Conservation (phyloP, 805 yeast genomes). For the Yarrowia sp. region DNA sequence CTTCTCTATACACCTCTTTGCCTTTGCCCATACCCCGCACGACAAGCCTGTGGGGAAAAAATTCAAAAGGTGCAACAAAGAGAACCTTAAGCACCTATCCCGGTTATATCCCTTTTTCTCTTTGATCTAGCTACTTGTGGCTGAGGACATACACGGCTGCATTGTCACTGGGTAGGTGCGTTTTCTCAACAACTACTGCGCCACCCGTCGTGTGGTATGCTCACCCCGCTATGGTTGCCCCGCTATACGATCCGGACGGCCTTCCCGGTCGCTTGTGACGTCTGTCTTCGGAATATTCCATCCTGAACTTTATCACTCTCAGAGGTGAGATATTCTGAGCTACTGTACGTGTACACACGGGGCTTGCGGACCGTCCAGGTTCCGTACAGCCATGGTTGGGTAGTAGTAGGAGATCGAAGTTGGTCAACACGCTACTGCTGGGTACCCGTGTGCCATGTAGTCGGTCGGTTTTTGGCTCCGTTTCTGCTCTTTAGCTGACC, state of each 20-base stretch:
- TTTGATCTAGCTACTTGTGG: not conserved
- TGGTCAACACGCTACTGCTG: no score
- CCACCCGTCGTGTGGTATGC: no score
- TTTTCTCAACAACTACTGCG: no score
- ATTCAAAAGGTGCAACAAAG: not conserved
- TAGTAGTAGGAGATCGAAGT: no score
- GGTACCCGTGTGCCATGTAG: no score
- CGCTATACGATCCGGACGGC: no score
- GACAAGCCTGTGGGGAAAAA: conserved; percentile 26
- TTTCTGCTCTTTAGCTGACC: no score
- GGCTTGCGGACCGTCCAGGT: not conserved
- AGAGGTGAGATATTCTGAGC: not conserved
- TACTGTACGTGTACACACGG: not conserved
- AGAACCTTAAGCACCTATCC: conserved; percentile 12
- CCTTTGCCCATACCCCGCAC: conserved; percentile 20
- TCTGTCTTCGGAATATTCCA: conserved; percentile 21
- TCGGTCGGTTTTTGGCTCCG: no score
- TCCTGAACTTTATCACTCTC: conserved; percentile 3
- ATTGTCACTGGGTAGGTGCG: no score
- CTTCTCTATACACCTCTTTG: conserved; percentile 2
- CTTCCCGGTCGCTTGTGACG: conserved; percentile 10
- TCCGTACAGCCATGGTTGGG: not conserved
- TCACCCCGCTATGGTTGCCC: no score
- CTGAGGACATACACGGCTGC: not conserved
- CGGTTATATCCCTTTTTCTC: conserved; percentile 6